phyloP scores from a whole-genome alignment of 2,329 filamentous ascomycete species.

The Aplosporella prunicola region DNA sequence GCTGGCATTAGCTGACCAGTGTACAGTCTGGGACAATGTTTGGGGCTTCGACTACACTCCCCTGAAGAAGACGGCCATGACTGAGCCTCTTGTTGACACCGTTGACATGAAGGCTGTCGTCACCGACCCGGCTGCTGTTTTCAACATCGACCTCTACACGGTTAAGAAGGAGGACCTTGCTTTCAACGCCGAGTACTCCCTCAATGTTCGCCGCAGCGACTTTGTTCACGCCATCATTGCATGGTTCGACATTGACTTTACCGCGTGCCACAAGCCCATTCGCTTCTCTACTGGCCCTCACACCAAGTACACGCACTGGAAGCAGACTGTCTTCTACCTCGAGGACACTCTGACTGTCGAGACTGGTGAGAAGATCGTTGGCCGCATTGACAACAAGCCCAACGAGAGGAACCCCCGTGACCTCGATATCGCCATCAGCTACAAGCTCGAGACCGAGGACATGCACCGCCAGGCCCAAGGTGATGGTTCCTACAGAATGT shows the following conservation, averaged over 20 bases:
- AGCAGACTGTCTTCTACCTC: slow-evolving; percentile 98
- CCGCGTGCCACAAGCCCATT: slow-evolving; percentile 95
- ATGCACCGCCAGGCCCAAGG: slow-evolving; percentile 59
- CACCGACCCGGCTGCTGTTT: slow-evolving; percentile 75
- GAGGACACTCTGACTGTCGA: slow-evolving; percentile 87
- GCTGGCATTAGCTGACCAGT: slow-evolving; percentile 13
- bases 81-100: slow-evolving; percentile 93
- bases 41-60: slow-evolving; percentile 97
- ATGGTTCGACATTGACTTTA: slow-evolving; percentile 99
- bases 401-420: slow-evolving; percentile 93
- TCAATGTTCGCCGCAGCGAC: slow-evolving; percentile 74
- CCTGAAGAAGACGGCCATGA: slow-evolving; percentile 85
- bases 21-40: slow-evolving; percentile 93
- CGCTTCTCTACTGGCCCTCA: slow-evolving; percentile 94
- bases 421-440: slow-evolving; percentile 80
- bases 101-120: slow-evolving; percentile 96
- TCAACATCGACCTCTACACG: slow-evolving; percentile 89
- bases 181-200: slow-evolving; percentile 69
- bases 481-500: slow-evolving; percentile 68
- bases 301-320: slow-evolving; percentile 99
- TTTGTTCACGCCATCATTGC: slow-evolving; percentile 94
- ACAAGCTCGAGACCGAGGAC: slow-evolving; percentile 71
- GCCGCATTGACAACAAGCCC: slow-evolving; percentile 70
- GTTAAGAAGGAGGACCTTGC: slow-evolving; percentile 75
- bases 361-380: slow-evolving; percentile 69